Percentiles rank a stretch among this genome's conserved stretches.
Conservation (phyloP, 345 rosid genomes). For the Balakata baccata region DNA sequence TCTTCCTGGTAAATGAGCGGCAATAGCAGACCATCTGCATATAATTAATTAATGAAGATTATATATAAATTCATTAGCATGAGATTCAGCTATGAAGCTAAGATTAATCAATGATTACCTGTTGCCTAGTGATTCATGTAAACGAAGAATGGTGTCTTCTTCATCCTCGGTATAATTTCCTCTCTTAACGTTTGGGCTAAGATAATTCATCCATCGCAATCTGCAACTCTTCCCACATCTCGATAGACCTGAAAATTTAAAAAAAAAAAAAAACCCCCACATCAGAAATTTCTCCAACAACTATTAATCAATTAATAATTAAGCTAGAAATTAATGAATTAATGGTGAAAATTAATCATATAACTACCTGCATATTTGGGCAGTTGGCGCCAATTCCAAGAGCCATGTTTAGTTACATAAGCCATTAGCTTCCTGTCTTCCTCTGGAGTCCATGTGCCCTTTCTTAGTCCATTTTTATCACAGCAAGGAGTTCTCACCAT, state of each 20-base stretch:
- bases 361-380: constrained; percentile 56
- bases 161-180: constrained; percentile 53
- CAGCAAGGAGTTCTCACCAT: constrained; percentile 55
- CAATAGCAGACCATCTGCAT: constrained; percentile 59
- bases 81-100: not conserved
- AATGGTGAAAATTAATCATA: too few species aligned
- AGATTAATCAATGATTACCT: constrained; percentile 26
- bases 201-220: constrained; percentile 58
- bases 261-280: too few species aligned
- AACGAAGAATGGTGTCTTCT: constrained; percentile 42
- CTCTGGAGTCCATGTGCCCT: constrained; percentile 63
- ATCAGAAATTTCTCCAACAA: too few species aligned
- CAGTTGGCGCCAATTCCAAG: constrained; percentile 62
- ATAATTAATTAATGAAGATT: too few species aligned
- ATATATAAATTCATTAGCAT: not conserved
- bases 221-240: constrained; percentile 73
- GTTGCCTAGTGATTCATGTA: constrained; percentile 46
- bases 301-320: too few species aligned
- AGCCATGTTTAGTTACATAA: constrained; percentile 50
- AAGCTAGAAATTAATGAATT: too few species aligned
- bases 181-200: constrained; percentile 53
- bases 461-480: constrained; percentile 43
- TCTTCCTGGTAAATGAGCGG: constrained; percentile 55
- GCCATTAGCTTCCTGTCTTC: constrained; percentile 49
- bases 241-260: constrained; percentile 34